Evolutionary conservation across 176 grass and related monocot genomes (phyloP), one percentile per base, ranked within the genome.

Genomic region (Guadua angustifolia): DNA sequence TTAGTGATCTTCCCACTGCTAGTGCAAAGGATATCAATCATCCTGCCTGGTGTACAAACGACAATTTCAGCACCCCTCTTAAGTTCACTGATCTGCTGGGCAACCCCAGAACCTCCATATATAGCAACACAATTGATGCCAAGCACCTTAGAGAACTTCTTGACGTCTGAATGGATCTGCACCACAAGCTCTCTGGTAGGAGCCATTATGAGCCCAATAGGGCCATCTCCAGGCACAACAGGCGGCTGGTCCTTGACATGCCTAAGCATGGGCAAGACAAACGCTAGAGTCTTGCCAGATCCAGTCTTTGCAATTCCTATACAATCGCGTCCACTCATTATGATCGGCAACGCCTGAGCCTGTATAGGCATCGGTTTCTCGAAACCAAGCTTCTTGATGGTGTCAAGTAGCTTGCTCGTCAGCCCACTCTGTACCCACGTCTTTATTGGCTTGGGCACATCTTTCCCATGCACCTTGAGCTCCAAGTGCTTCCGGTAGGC

Each of bases 291-390:
- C 86, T 98, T 98, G 72, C 95, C 95, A 63, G 95, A 98, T 66
- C 95, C 95, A 71, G 95, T 98, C 82, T 98, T 98, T 73, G 87
- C 95, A 66, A 98, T 77, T 51, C 95, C 95, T 79, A 98, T 98
- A 87, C 95, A 94, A 75, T 98, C 95, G 19, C 95, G 93, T 24
- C 95, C 95, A 46, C 91, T 98, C 95, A 98, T 98, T 66, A 98
- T 98, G 47, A 89, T 61, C 17, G 95, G 95, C 36, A 98, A 65
- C 0, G 95, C 95, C 74, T 98, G 95, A 43, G 85, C 24, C 81
- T 98, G 95, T 82, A 98, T 98, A 65, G 95, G 63, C 95, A 98
- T 98, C 0, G 93, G 95, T 81, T 95, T 95, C 77, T 98, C 95
- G 14, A 92, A 98, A 79, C 84, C 92, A 79, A 93, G 82, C 88